Conservation (phyloP, 768 basidiomycete species). For the Mycena pura region DNA sequence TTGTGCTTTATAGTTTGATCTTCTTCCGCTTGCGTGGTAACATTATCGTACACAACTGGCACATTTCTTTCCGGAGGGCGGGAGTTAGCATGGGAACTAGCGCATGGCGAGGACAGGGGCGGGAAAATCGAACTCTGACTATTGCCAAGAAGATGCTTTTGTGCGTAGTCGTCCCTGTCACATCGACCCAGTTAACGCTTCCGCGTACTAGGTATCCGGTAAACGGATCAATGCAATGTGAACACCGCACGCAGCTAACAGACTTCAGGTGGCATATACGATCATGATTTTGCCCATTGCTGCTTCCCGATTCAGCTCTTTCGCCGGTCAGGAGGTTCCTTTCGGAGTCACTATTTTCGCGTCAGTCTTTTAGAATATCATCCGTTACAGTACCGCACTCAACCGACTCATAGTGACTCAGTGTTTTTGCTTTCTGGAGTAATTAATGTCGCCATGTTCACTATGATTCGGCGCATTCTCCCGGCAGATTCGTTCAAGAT, state of each 20-base stretch:
- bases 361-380: not conserved
- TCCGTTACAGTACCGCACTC: not conserved
- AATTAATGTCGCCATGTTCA: constrained; percentile 46
- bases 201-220: constrained; percentile 41
- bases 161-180: constrained; percentile 36
- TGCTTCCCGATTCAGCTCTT: constrained; percentile 47
- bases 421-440: constrained; percentile 47
- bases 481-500: constrained; percentile 38
- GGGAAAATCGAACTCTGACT: constrained; percentile 36
- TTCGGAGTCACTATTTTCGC: constrained; percentile 51
- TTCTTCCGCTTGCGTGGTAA: constrained; percentile 57
- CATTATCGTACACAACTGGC: constrained; percentile 46
- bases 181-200: constrained; percentile 6
- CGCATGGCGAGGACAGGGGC: constrained; percentile 27
- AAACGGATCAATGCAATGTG: constrained; percentile 15
- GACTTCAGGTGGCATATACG: constrained; percentile 52
- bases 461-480: constrained; percentile 42
- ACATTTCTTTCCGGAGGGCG: constrained; percentile 35
- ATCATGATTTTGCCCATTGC: constrained; percentile 57
- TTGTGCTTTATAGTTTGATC: constrained; percentile 54
- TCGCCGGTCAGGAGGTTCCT: constrained; percentile 50
- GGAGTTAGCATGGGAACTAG: constrained; percentile 6
- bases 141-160: constrained; percentile 58
- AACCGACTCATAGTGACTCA: constrained; percentile 31
- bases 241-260: too few species aligned